phyloP scores from a whole-genome alignment of 805 yeast species.

The Cyberlindnera maritima region DNA sequence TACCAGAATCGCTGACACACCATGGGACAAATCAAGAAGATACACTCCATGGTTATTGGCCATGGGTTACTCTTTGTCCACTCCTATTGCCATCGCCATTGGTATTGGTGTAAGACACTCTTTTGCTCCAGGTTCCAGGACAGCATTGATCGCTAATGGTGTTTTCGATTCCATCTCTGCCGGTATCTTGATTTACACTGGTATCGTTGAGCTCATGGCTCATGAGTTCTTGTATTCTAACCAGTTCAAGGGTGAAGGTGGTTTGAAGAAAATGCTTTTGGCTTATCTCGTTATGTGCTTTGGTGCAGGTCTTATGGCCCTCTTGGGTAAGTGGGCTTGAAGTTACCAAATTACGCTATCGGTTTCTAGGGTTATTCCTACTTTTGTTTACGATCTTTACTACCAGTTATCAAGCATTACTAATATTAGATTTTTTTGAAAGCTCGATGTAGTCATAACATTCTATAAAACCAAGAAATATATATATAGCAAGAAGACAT shows the following conservation, averaged over 20 bases:
- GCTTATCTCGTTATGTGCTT: conserved; percentile 53
- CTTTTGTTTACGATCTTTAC: too few species aligned
- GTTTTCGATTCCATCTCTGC: conserved; percentile 72
- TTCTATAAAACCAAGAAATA: too few species aligned
- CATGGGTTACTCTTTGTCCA: conserved; percentile 49
- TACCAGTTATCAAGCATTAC: too few species aligned
- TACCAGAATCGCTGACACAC: conserved; percentile 61
- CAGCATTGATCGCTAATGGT: conserved; percentile 65
- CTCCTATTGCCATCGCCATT: conserved; percentile 75
- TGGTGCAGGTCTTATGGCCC: conserved; percentile 79
- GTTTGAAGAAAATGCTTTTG: conserved; percentile 46
- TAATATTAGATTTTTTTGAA: too few species aligned
- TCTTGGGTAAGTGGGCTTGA: conserved; percentile 72
- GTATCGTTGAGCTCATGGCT: conserved; percentile 77
- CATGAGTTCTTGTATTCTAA: conserved; percentile 64
- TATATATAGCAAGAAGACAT: too few species aligned
- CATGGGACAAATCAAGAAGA: conserved; percentile 33
- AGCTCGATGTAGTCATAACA: too few species aligned
- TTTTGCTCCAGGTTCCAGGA: conserved; percentile 57
- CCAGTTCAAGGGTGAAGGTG: conserved; percentile 60
- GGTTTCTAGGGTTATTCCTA: background rate
- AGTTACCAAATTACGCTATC: background rate
- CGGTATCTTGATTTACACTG: conserved; percentile 76
- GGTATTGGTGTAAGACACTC: conserved; percentile 72
- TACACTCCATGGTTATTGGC: conserved; percentile 59